These are phyloP conservation scores for Jacaranda copaia DNA, from an alignment of 257 asterid genomes.

Conservation along the genomic window DNA sequence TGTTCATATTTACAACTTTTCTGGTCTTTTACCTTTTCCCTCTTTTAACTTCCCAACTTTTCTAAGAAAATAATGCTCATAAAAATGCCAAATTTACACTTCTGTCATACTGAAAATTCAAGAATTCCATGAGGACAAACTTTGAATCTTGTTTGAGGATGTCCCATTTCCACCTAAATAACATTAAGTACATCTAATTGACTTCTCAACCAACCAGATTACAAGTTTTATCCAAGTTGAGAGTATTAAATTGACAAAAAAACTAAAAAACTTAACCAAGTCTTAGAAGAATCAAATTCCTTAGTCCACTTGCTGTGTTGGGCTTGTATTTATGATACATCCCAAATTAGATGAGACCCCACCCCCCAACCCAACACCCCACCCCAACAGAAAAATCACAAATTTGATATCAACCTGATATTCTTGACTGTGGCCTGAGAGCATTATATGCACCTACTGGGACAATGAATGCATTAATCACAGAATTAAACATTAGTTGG, in stretches of 20 bases:
- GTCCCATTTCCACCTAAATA: neutral
- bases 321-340: neutral
- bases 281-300: neutral
- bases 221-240: neutral
- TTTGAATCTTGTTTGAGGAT: neutral
- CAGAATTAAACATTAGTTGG: neutral
- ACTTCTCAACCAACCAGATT: neutral
- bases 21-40: no score
- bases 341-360: neutral
- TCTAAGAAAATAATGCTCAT: neutral
- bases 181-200: neutral
- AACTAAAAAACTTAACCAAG: neutral
- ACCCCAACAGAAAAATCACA: neutral
- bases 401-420: neutral
- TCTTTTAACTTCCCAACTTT: neutral
- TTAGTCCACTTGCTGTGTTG: slow-evolving; percentile 8
- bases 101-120: neutral
- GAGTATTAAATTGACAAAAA: slow-evolving; percentile 2
- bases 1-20: no score
- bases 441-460: slow-evolving; percentile 1
- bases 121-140: neutral
- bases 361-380: neutral
- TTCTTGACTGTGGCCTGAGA: neutral
- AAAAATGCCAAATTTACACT: neutral
- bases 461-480: slow-evolving; percentile 8